These are phyloP conservation scores for Fibroporia radiculosa DNA, from an alignment of 768 basidiomycete species.

Conservation along the genomic window DNA sequence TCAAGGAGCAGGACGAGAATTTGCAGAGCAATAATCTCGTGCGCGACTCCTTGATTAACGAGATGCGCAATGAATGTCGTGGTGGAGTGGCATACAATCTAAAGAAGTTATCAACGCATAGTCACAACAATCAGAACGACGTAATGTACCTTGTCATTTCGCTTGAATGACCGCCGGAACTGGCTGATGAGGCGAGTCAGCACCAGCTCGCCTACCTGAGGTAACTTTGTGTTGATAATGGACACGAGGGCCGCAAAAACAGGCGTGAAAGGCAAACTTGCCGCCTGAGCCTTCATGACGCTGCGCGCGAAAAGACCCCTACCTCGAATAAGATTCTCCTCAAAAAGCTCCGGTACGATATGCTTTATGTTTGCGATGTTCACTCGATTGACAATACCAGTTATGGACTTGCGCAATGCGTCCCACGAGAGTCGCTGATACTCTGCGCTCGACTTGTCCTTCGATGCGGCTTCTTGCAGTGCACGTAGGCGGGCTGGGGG, in stretches of 20 bases:
- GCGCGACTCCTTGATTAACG: slow-evolving; percentile 88
- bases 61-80: slow-evolving; percentile 61
- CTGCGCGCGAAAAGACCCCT: slow-evolving; percentile 89
- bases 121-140: neutral
- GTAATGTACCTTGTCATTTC: slow-evolving; percentile 86
- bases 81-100: slow-evolving; percentile 89
- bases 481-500: slow-evolving; percentile 91
- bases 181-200: slow-evolving; percentile 87
- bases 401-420: slow-evolving; percentile 92
- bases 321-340: slow-evolving; percentile 91
- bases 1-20: slow-evolving; percentile 94
- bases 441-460: slow-evolving; percentile 79
- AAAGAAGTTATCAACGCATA: slow-evolving; percentile 4
- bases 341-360: slow-evolving; percentile 83
- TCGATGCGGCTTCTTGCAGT: slow-evolving; percentile 73
- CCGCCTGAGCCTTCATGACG: slow-evolving; percentile 95
- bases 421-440: slow-evolving; percentile 98
- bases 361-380: slow-evolving; percentile 95
- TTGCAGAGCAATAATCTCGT: slow-evolving; percentile 91
- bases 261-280: slow-evolving; percentile 96
- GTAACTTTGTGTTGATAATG: slow-evolving; percentile 95
- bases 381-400: slow-evolving; percentile 99
- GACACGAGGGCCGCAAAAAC: slow-evolving; percentile 92
- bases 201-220: slow-evolving; percentile 91
- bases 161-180: slow-evolving; percentile 89